Evolutionary conservation across 495 filamentous ascomycete species (phyloP).

Genomic region (Penicillium simplicissimum): DNA sequence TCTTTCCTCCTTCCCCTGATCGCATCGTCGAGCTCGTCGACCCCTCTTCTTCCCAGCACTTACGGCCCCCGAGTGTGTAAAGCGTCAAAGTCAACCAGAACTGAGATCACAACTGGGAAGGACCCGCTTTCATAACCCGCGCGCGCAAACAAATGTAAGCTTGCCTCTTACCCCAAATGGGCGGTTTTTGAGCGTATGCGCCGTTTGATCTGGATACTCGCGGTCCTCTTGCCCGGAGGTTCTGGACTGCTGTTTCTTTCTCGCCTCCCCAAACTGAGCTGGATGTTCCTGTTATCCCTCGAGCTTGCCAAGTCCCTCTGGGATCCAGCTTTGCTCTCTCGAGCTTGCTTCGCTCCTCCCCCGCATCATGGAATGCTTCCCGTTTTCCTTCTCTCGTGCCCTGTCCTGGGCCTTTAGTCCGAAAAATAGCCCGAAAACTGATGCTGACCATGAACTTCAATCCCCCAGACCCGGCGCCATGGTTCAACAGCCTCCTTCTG

Average conservation of each 20-base stretch:
- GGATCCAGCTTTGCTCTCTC: not conserved
- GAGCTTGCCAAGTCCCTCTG: not conserved
- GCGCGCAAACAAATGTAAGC: constrained; percentile 27
- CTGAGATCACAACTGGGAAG: not conserved
- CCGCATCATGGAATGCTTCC: constrained; percentile 5
- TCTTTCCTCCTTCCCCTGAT: not conserved
- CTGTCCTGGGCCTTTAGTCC: constrained; percentile 1
- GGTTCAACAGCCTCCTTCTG: constrained; percentile 50
- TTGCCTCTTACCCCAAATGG: not conserved
- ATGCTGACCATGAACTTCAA: constrained; percentile 11
- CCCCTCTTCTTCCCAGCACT: not conserved
- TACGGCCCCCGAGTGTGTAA: not conserved
- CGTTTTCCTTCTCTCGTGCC: constrained; percentile 1
- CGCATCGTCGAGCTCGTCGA: constrained; percentile 2
- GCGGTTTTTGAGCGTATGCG: not conserved
- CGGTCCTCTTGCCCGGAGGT: not conserved
- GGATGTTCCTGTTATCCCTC: not conserved
- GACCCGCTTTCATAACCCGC: not conserved
- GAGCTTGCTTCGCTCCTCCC: not conserved
- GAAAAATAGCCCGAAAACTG: not conserved
- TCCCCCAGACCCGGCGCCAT: constrained; percentile 31
- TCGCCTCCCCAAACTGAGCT: not conserved
- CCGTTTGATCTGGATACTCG: not conserved
- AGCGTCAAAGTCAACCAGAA: not conserved
- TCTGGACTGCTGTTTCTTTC: not conserved